phyloP scores from a whole-genome alignment of 768 basidiomycete genomes.

The Suillus fuscotomentosus region DNA sequence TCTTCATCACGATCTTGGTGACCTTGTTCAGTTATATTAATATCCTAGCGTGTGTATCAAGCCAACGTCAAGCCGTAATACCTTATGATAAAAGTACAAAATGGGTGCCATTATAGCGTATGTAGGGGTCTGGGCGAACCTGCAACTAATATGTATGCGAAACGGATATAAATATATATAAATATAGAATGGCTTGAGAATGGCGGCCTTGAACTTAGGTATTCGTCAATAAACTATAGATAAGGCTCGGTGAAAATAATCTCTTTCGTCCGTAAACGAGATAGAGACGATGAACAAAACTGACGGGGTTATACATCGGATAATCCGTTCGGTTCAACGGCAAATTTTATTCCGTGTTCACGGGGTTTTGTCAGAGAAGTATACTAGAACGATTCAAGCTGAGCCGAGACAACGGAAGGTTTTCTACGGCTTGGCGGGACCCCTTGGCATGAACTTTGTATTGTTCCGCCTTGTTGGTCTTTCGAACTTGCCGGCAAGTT shows the following conservation, averaged over 20 bases:
- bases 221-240: background rate
- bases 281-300: background rate
- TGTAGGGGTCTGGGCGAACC: background rate
- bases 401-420: background rate
- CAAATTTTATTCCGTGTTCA: background rate
- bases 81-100: background rate
- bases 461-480: background rate
- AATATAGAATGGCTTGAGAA: background rate
- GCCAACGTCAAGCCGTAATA: background rate
- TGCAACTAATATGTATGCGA: background rate
- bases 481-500: background rate
- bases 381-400: background rate
- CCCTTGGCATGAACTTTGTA: background rate
- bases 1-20: background rate
- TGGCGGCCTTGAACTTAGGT: background rate
- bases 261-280: background rate
- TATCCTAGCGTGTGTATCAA: background rate
- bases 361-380: background rate
- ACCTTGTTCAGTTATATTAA: constrained; percentile 5
- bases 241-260: background rate
- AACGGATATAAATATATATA: background rate
- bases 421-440: background rate
- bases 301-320: background rate
- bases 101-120: background rate
- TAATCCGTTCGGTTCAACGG: constrained; percentile 1